A percentile compares a stretch with the other conserved stretches of the same genome.
These are phyloP conservation scores for Myriosclerotinia scirpicola DNA, from an alignment of 2,329 filamentous ascomycete genomes.

Conservation along the genomic window DNA sequence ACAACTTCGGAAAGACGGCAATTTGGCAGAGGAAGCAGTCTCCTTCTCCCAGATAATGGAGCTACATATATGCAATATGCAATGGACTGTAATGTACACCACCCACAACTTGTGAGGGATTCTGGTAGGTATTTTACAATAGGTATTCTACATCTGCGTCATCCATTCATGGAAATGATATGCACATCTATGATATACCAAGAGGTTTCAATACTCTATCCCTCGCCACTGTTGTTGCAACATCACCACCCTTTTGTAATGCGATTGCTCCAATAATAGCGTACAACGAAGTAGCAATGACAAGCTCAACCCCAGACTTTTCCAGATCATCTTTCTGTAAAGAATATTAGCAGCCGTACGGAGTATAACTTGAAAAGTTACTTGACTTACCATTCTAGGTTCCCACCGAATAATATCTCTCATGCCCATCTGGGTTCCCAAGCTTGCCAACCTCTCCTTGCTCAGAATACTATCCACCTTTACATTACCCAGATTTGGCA, in stretches of 20 bases:
- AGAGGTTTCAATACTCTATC: conserved; percentile 54
- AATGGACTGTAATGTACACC: conserved; percentile 17
- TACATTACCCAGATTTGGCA: conserved; percentile 67
- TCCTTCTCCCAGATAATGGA: background rate
- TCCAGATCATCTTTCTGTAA: conserved; percentile 63
- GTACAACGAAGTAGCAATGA: conserved; percentile 76
- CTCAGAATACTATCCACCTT: conserved; percentile 63
- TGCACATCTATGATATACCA: conserved; percentile 36
- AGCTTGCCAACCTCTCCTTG: conserved; percentile 62
- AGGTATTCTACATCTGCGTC: conserved; percentile 20
- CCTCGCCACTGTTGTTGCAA: conserved; percentile 71
- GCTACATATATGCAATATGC: background rate
- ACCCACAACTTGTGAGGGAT: conserved; percentile 4
- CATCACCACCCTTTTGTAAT: conserved; percentile 80
- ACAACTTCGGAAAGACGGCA: background rate
- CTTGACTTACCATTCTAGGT: conserved; percentile 66
- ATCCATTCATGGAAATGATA: conserved; percentile 30
- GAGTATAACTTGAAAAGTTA: conserved; percentile 9
- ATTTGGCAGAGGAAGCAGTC: background rate
- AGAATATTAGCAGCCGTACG: conserved; percentile 31
- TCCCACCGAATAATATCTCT: conserved; percentile 82
- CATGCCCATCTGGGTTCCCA: conserved; percentile 72
- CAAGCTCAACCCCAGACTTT: conserved; percentile 70
- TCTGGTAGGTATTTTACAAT: conserved; percentile 21
- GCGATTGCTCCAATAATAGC: conserved; percentile 86